Conservation (phyloP, 305 asterid genomes). For the Fraxinus floribunda region DNA sequence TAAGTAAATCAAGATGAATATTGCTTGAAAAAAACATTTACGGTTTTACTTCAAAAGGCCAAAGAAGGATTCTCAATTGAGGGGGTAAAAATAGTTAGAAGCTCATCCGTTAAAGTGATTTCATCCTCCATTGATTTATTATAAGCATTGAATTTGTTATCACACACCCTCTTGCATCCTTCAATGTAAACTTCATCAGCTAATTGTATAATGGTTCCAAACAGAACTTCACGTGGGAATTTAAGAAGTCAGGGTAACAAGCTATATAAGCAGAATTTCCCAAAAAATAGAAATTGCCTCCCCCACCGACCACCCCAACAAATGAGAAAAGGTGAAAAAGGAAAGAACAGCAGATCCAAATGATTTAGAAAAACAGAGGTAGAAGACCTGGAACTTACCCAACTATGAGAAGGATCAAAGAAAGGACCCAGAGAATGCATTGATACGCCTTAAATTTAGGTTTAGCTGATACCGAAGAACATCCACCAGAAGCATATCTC, state of each 20-base stretch:
- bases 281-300: background rate
- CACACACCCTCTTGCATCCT: background rate
- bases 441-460: constrained; percentile 59
- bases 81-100: background rate
- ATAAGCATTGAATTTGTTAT: background rate
- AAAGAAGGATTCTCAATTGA: background rate
- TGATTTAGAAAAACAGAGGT: background rate
- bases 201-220: background rate
- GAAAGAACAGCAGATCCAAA: background rate
- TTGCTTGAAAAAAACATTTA: background rate
- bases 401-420: constrained; percentile 44
- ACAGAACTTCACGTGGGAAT: background rate
- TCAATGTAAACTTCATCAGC: background rate
- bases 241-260: background rate
- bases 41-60: background rate
- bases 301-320: background rate
- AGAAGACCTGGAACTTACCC: constrained; percentile 35
- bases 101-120: background rate
- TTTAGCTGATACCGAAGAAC: constrained; percentile 30
- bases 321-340: background rate
- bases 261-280: background rate
- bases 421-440: constrained; percentile 48
- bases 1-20: background rate
- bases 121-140: background rate
- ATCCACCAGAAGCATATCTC: constrained; percentile 42